phyloP scores from a whole-genome alignment of 176 grass and related monocot genomes.

The Tuctoria greenei region DNA sequence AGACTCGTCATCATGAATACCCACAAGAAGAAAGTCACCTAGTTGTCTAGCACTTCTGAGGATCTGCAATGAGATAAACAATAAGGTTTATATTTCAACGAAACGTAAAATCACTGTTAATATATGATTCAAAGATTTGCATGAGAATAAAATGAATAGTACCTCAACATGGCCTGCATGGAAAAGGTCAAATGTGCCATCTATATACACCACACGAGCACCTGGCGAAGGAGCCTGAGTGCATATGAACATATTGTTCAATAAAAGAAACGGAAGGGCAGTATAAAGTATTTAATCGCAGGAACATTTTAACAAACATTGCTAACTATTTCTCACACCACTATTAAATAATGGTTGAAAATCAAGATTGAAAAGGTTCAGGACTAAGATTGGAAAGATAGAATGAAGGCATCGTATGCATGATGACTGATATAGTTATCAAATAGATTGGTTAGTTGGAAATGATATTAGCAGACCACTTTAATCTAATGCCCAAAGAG shows the following conservation, averaged over 20 bases:
- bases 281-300: slow-evolving; percentile 6
- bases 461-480: neutral
- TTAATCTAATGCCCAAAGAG: slow-evolving; percentile 4
- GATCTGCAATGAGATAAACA: slow-evolving; percentile 46
- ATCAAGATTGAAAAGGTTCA: slow-evolving; percentile 12
- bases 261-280: slow-evolving; percentile 24
- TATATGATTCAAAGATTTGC: slow-evolving; percentile 28
- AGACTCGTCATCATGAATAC: slow-evolving; percentile 77
- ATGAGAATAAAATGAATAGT: slow-evolving; percentile 26
- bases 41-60: slow-evolving; percentile 82
- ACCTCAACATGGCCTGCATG: slow-evolving; percentile 98
- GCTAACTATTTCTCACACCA: neutral
- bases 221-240: slow-evolving; percentile 75
- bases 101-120: neutral
- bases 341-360: neutral
- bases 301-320: slow-evolving; percentile 3
- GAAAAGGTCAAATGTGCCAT: slow-evolving; percentile 95
- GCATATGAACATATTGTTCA: slow-evolving; percentile 54
- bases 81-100: neutral
- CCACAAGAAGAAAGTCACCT: slow-evolving; percentile 93
- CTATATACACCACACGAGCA: slow-evolving; percentile 86
- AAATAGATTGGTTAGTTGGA: neutral
- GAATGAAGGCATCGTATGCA: neutral
- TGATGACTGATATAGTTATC: neutral
- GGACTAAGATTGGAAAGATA: slow-evolving; percentile 19